Base-by-base conservation (phyloP, 768 basidiomycete genomes). In the Termitomyces sp. region DNA sequence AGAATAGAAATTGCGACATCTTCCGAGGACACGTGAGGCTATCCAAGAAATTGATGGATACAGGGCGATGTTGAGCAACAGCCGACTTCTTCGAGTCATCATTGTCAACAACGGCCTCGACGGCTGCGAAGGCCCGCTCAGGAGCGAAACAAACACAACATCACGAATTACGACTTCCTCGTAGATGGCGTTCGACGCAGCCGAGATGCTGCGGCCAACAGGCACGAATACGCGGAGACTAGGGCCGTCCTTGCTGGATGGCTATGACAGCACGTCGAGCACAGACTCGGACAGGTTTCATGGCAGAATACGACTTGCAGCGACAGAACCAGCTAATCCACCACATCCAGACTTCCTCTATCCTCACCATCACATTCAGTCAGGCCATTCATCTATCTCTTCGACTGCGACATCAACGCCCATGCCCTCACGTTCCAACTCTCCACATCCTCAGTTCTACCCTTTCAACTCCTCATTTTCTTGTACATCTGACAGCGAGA, bases 401-500 rank as follows among this genome's bases (percentile, higher is more conserved):
- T 76, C 77, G 2, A 77, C 76, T 30, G 68, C 77, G 19, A 62
- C 72, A 33, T 71, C 76, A 14, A 79, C 85, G 0, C 83, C 87
- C n/a, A 59, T 80, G 14, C 80, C 79, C n/a, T 86, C 88, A 9
- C 82, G 86, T 49, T 73, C 81, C 12, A 63, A 75, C 14, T 87
- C 88, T 0, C 88, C 86, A 7, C 69, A 79, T 11, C 80, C 82
- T 38, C 76, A 78, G 51, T 81, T 81, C 61, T 77, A 78, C 64
- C 68, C 79, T 38, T 73, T 76, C 11, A 71, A 73, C 57, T 72
- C 71, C 21, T 72, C 81, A 37, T 81, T 82, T 6, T 79, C 81
- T 33, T 83, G 78, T 62, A 70, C 75, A 17, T 85, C 83, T 23
- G 85, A 87, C 61, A 78, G 78, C 3, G 88, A 89, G 56, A 80